Base-by-base conservation (phyloP, 176 grass and related monocot genomes). In the Paspalum notatum region DNA sequence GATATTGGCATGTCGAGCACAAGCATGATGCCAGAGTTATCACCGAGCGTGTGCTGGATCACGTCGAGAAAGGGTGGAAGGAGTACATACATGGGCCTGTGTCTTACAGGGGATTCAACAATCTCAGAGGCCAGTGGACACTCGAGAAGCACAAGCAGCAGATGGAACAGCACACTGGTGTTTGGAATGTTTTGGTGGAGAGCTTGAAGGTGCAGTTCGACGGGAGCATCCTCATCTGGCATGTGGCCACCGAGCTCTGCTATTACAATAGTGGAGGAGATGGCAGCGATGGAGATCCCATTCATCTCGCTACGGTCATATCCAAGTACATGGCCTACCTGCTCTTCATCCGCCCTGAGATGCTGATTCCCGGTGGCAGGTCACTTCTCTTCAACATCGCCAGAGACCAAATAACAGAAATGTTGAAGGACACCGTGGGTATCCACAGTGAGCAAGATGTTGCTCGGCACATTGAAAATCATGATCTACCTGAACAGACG, bases 201-300 rank as follows among this genome's bases (percentile, higher is more conserved):
- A 75, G 20, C 49, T 58, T 57, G 12, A 21, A 24, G 52, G 20
- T 8, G 72, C 20, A 51, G 1, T 75, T 43, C 2, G 72, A 58
- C 6, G 27, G 58, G 38, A 75, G 72, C 10, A 12, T 75, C 38
- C 18, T 75, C 6, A 20, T 58, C 11, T 75, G 72, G 72, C 72
- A 75, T 40, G 4, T 75, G 0, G 72, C 72, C 17, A 75, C 52
- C 1, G 27, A 63, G 12, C 11, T 61, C 10, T 61, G 58, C 58
- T 25, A 26, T 24, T 25, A 13, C 24, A 5, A 27, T 4, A 5
- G 12, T 26, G n/a, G n/a, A n/a, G n/a, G n/a, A n/a, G n/a, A n/a
- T n/a, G n/a, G n/a, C n/a, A n/a, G n/a, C n/a, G n/a, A n/a, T n/a
- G n/a, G n/a, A n/a, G n/a, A n/a, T n/a, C n/a, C n/a, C 52, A 18